phyloP scores from a whole-genome alignment of 1,284 basidiomycete species.

The Ustilago nuda region DNA sequence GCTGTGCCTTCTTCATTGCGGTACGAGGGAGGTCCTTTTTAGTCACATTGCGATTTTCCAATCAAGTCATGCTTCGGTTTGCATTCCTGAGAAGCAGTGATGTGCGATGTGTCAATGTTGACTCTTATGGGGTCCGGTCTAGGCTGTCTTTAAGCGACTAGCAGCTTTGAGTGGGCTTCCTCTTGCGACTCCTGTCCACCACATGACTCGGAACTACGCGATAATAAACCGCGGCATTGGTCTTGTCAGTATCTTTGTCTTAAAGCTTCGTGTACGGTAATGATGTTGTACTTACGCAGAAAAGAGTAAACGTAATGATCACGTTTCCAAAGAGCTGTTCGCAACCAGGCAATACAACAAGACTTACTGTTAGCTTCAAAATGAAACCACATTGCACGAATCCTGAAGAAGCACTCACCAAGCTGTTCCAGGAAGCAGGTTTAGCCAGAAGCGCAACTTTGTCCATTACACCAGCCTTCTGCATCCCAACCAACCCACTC shows the following conservation, averaged over 20 bases:
- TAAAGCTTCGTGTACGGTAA: neutral
- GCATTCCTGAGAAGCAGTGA: neutral
- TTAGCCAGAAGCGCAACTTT: slow-evolving; percentile 33
- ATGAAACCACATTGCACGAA: too few species aligned
- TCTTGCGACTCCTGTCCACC: slow-evolving; percentile 48
- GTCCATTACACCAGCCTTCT: slow-evolving; percentile 8
- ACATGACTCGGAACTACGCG: slow-evolving; percentile 41
- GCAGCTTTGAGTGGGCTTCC: slow-evolving; percentile 26
- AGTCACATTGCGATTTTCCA: neutral
- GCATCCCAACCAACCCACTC: slow-evolving; percentile 8
- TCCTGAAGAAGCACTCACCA: slow-evolving; percentile 20
- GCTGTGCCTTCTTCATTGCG: slow-evolving; percentile 7
- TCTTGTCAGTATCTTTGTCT: neutral
- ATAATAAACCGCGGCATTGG: neutral
- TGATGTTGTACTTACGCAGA: slow-evolving; percentile 41
- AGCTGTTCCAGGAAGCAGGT: slow-evolving; percentile 48
- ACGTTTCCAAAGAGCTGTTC: slow-evolving; percentile 61
- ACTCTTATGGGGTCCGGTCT: neutral
- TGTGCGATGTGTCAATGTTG: neutral
- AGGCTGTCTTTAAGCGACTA: slow-evolving; percentile 18
- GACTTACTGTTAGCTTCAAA: slow-evolving; percentile 1
- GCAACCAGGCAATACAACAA: neutral
- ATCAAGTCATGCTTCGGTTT: neutral
- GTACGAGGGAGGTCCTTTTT: neutral
- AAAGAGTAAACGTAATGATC: slow-evolving; percentile 59